Conservation (phyloP, 1,284 basidiomycete genomes). For the Baeospora myosura region DNA sequence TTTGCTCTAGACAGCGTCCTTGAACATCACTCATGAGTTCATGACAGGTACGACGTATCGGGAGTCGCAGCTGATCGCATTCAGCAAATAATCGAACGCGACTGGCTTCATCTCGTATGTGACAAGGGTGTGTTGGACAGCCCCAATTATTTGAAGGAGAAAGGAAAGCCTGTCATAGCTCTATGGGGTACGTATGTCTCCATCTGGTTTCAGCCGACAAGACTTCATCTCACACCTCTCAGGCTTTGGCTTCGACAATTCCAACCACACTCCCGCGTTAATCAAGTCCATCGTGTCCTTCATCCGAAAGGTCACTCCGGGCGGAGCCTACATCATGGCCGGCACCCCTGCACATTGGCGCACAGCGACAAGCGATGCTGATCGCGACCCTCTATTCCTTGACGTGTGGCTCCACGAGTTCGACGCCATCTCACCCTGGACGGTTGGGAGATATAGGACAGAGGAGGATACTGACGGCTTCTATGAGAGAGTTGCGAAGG, state of each 20-base stretch:
- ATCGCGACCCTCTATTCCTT: slow-evolving; percentile 54
- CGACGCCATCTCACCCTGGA: slow-evolving; percentile 74
- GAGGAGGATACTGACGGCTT: slow-evolving; percentile 53
- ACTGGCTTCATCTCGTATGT: slow-evolving; percentile 63
- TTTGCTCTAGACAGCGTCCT: slow-evolving; percentile 2
- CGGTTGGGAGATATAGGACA: slow-evolving; percentile 55
- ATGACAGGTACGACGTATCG: slow-evolving; percentile 61
- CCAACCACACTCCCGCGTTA: slow-evolving; percentile 53
- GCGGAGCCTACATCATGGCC: slow-evolving; percentile 65
- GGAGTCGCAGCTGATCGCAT: slow-evolving; percentile 57
- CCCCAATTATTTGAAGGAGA: slow-evolving; percentile 62
- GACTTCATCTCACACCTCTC: background rate
- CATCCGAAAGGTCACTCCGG: slow-evolving; percentile 54
- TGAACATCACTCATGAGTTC: slow-evolving; percentile 5
- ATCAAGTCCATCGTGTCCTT: slow-evolving; percentile 47
- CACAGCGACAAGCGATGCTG: slow-evolving; percentile 56
- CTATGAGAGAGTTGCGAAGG: slow-evolving; percentile 50
- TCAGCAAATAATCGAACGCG: slow-evolving; percentile 48
- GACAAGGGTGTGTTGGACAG: slow-evolving; percentile 57
- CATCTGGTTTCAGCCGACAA: slow-evolving; percentile 1
- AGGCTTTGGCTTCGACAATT: slow-evolving; percentile 63
- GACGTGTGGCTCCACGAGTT: slow-evolving; percentile 63
- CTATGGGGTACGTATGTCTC: slow-evolving; percentile 49
- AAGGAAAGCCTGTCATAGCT: slow-evolving; percentile 57
- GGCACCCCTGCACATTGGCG: slow-evolving; percentile 67